Percentiles rank a stretch among this genome's conserved stretches.
Conservation (phyloP, 2,329 filamentous ascomycete species). For the Cladophialophora psammophila region DNA sequence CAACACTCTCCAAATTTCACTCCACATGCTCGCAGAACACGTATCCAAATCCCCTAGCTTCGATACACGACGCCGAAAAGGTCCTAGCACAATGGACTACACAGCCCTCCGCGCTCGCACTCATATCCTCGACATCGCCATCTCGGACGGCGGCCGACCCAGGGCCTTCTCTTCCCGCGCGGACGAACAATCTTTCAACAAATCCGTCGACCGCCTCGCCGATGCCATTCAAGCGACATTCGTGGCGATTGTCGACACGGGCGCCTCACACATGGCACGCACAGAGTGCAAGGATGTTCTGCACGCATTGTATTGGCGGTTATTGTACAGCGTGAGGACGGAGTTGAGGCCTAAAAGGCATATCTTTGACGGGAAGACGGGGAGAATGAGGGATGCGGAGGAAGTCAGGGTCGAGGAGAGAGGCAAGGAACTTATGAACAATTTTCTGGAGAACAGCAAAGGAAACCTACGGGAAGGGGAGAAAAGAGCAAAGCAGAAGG, state of each 20-base stretch:
- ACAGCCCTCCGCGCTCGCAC: slow-evolving; percentile 70
- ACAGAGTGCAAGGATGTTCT: slow-evolving; percentile 79
- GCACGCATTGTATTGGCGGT: slow-evolving; percentile 75
- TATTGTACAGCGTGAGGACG: slow-evolving; percentile 75
- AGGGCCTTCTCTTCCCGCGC: slow-evolving; percentile 41
- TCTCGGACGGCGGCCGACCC: slow-evolving; percentile 67
- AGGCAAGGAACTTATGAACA: slow-evolving; percentile 36
- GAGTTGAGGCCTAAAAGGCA: slow-evolving; percentile 62
- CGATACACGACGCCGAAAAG: slow-evolving; percentile 29
- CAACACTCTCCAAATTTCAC: slow-evolving; percentile 17
- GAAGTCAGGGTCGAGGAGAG: slow-evolving; percentile 33
- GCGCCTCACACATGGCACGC: slow-evolving; percentile 73
- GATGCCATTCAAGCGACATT: slow-evolving; percentile 64
- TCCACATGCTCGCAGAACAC: slow-evolving; percentile 32
- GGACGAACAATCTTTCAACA: slow-evolving; percentile 67
- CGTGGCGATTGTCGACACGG: slow-evolving; percentile 73
- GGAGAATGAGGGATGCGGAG: slow-evolving; percentile 27
- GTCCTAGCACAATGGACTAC: slow-evolving; percentile 62
- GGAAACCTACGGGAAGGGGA: neutral
- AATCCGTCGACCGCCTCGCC: slow-evolving; percentile 71
- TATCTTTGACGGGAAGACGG: slow-evolving; percentile 45
- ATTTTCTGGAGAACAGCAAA: slow-evolving; percentile 29
- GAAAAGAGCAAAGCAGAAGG: neutral
- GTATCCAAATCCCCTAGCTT: slow-evolving; percentile 37
- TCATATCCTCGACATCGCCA: slow-evolving; percentile 73